Evolutionary conservation across 139 green algal species (phyloP), one percentile per base, ranked within the genome.

Genomic region (Dunaliella primolecta): DNA sequence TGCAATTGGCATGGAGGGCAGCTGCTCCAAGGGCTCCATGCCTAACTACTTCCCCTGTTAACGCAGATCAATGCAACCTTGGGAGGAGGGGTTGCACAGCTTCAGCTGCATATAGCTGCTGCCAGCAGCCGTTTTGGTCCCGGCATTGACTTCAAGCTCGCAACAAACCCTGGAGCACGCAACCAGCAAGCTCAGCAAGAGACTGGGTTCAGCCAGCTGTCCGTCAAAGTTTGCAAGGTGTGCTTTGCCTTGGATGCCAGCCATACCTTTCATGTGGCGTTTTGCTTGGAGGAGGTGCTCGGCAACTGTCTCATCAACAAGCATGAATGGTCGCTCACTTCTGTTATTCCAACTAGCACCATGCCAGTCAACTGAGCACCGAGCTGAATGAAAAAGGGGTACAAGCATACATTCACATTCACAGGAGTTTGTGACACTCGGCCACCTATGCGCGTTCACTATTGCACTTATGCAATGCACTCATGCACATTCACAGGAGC

Each of bases 91-190:
- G 2, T 21, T 34, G 2, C 15, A 29, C 32, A 35, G 36, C 78
- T 70, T 7, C 78, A 72, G 36, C 36, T 3, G 75, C 32, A 80
- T 33, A 74, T 81, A 7, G 46, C 7, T 64, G 46, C 46, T n/a
- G 78, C 32, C 3, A 70, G 3, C 35, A 34, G 3, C 3, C 27
- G 11, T 31, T 30, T 70, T 83, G 37, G 2, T 23, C 79, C 79
- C 27, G 33, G 33, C 74, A 92, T 94, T 20, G 93, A 95, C 82
- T 95, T 95, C 89, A 95, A 95, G 87, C 85, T 95, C 24, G 80
- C 84, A 0, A 1, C 27, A 0, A 85, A 34, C 15, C 0, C 20
- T 0, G 87, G 86, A 2, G 20, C 81, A 24, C 31, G 56, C 76
- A 91, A 78, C 74, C 57, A 36, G 0, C 55, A 36, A 1, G 85